Percentiles rank a stretch among this genome's conserved stretches.
Evolutionary conservation across 139 green algal genomes (phyloP).

Genomic region (Microglena sp.): DNA sequence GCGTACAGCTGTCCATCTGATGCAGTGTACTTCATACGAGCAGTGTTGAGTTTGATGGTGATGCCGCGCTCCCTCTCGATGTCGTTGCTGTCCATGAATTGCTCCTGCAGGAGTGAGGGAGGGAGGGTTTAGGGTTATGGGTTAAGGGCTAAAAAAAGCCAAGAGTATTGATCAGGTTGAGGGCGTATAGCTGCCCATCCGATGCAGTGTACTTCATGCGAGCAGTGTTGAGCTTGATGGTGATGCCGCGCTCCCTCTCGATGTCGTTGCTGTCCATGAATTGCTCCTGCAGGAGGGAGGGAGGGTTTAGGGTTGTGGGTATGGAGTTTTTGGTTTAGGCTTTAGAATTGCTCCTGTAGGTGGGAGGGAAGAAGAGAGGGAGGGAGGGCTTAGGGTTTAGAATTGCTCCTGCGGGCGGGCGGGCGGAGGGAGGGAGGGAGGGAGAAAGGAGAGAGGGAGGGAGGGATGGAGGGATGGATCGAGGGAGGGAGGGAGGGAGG

Average conservation of each 20-base stretch:
- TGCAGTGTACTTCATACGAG: slow-evolving; percentile 81
- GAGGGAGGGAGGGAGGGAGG: too few relatives aligned
- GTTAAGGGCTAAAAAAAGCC: slow-evolving; percentile 38
- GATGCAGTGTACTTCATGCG: slow-evolving; percentile 78
- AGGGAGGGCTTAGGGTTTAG: too few relatives aligned
- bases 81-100: slow-evolving; percentile 87
- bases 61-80: slow-evolving; percentile 87
- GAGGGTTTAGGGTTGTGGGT: not conserved
- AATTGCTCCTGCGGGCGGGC: too few relatives aligned
- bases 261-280: slow-evolving; percentile 87
- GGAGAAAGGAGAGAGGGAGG: too few relatives aligned
- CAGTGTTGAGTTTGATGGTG: slow-evolving; percentile 93
- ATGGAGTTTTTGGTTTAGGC: not conserved
- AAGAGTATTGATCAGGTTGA: slow-evolving; percentile 81
- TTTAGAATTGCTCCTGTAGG: too few relatives aligned
- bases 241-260: slow-evolving; percentile 87
- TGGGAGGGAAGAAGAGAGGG: too few relatives aligned
- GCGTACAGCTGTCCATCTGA: slow-evolving; percentile 51
- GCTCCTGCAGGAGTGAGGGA: slow-evolving; percentile 50
- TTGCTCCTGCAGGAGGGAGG: slow-evolving; percentile 78
- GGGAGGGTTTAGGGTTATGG: not conserved
- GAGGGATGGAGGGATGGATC: too few relatives aligned
- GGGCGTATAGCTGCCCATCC: slow-evolving; percentile 53
- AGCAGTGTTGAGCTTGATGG: slow-evolving; percentile 91
- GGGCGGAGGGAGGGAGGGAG: too few relatives aligned